Base-by-base conservation (phyloP, 169 alveolate genomes). In the Theileria sp. region DNA sequence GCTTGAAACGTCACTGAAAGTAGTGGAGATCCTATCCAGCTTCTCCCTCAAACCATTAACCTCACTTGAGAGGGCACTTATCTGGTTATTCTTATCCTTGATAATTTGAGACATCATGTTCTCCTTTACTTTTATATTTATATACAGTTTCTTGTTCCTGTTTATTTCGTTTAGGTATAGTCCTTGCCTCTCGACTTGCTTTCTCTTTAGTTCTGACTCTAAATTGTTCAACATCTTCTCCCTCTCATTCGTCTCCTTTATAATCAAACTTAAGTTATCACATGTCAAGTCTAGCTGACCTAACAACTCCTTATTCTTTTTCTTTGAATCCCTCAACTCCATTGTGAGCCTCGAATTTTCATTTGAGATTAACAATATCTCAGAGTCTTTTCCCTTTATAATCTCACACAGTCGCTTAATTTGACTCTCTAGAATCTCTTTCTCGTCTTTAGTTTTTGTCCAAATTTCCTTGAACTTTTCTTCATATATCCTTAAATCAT, bases 51-150 rank as follows among this genome's bases (percentile, higher is more conserved):
- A 77, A 15, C 36, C 65, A 34, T 28, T 25, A 17, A 76, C 62
- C 70, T 83, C 77, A 44, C 25, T 60, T 15, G 65, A 68, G 32
- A 83, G 71, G 44, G 32, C 81, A 10, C 10, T 9, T 25, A 83
- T 83, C 64, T 77, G 54, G 26, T 77, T 28, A 61, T 83, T 83
- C 66, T 83, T 83, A 13, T 64, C 68, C 51, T 60, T 28, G 34
- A 83, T 83, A 9, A 83, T 60, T 60, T 83, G 77, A 67, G 65
- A 65, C 28, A 83, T 64, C 81, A 69, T 50, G 67, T 77, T 83
- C 64, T 83, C 89, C 82, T 83, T 83, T 36, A 66, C 86, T 77
- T 83, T 83, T 13, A 83, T 83, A 50, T 75, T 49, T 25, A 83
- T 80, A 34, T 61, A 65, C 50, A 83, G 65, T 26, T 86, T 54